phyloP scores from a whole-genome alignment of 75 land plant species.

The Adiantum capillusveneris region DNA sequence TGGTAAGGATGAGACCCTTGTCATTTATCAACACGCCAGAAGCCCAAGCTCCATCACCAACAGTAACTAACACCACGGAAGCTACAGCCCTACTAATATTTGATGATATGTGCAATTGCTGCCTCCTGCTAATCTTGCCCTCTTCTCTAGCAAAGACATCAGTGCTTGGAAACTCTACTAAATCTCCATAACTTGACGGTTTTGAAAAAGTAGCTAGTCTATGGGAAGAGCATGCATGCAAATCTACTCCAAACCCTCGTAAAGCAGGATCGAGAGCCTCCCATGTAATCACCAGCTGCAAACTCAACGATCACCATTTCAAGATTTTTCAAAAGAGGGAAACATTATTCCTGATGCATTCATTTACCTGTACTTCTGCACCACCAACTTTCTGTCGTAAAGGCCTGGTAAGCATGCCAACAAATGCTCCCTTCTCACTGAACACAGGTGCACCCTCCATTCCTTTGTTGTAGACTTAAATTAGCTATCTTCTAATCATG shows the following conservation, averaged over 20 bases:
- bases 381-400: conserved; percentile 52
- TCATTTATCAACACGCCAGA: conserved; percentile 74
- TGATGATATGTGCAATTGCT: conserved; percentile 9
- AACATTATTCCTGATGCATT: background rate
- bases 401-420: conserved; percentile 72
- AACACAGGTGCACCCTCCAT: conserved; percentile 95
- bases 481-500: background rate
- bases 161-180: background rate
- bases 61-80: conserved; percentile 76
- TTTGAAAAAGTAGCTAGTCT: background rate
- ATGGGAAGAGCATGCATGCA: background rate
- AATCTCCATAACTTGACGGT: background rate
- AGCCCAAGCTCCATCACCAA: conserved; percentile 85
- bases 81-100: conserved; percentile 46
- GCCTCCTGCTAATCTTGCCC: background rate
- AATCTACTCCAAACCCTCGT: conserved; percentile 14
- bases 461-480: conserved; percentile 33
- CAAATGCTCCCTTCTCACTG: conserved; percentile 39
- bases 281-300: conserved; percentile 83
- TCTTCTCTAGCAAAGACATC: background rate
- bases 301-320: background rate
- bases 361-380: conserved; percentile 81
- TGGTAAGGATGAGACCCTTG: conserved; percentile 80
- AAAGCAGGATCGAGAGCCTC: conserved; percentile 51
- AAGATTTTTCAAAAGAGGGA: too few species aligned